Base-by-base conservation (phyloP, 202 grass and related monocot genomes). In the Dendrocalamus latiflorus region DNA sequence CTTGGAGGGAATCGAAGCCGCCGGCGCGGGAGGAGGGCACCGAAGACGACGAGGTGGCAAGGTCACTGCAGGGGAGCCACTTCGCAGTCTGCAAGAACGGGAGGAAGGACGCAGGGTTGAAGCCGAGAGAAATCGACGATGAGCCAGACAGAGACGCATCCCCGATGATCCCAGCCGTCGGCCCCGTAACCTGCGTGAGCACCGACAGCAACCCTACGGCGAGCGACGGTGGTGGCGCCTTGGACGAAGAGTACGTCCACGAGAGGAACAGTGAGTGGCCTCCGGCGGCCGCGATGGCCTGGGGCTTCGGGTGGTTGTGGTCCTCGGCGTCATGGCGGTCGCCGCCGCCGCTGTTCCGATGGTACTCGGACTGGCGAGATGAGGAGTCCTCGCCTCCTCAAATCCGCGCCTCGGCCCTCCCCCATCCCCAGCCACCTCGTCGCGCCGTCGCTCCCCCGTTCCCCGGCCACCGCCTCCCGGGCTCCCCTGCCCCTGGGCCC, bases 31-130 rank as follows among this genome's bases (percentile, higher is more conserved):
- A 76, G 68, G 53, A 86, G 69, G 61, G 76, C 6, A 43, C 28
- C 61, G 87, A 68, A 38, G 84, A 56, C 45, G 85, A 88, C 3
- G 83, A 86, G 2, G 85, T 87, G 83, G 86, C 49, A 70, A 85
- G 90, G 79, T 90, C 96, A 53, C 87, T 95, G 90, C 93, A 98
- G 20, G 96, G 96, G 71, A 98, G 87, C 96, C 96, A 96, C 91
- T 86, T 99, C 65, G 80, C 30, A 8, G 83, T 75, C 84, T 90
- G 93, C 82, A 95, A 34, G 83, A 95, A 93, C 55, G 93, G 93
- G 74, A 99, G 83, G 50, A 96, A 77, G 78, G 91, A 93, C 39
- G 88, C 78, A 34, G 96, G 85, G 37, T 92, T 93, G 86, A 98
- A 93, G 16, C 85, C 79, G 75, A 89, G 83, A 20, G 87, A 90